Conservation (phyloP, 140 eudicot genomes). For the Senecio squalidus region DNA sequence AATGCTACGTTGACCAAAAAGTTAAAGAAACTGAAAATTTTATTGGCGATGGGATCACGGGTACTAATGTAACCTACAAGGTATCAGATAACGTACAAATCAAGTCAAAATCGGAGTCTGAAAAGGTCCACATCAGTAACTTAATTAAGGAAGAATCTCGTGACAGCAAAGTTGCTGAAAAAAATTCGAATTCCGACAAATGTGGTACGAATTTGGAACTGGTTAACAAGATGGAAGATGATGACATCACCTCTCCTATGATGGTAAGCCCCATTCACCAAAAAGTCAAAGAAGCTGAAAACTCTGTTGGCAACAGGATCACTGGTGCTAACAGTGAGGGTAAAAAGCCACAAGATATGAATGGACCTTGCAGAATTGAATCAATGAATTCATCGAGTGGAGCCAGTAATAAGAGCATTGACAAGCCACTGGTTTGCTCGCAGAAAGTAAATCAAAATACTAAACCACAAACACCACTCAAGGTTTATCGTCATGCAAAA, state of each 20-base stretch:
- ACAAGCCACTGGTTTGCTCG: constrained; percentile 11
- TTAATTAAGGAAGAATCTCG: background rate
- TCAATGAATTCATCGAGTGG: constrained; percentile 15
- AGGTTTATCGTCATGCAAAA: constrained; percentile 31
- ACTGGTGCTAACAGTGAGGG: constrained; percentile 11
- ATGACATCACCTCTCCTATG: background rate
- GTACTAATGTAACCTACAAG: background rate
- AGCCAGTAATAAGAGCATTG: constrained; percentile 15
- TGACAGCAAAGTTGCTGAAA: background rate
- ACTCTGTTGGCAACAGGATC: constrained; percentile 7
- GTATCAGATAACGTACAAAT: background rate
- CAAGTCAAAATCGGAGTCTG: background rate
- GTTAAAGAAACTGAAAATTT: constrained; percentile 8
- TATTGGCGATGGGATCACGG: background rate
- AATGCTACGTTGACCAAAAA: background rate
- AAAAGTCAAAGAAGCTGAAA: constrained; percentile 5
- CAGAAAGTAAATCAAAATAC: background rate
- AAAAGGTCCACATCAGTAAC: background rate
- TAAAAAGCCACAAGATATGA: constrained; percentile 15
- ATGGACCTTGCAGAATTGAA: constrained; percentile 13
- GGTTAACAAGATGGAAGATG: background rate
- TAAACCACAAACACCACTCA: constrained; percentile 1
- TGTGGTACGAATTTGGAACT: background rate
- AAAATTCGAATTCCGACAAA: background rate
- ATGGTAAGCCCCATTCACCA: constrained; percentile 1